These are phyloP conservation scores for Besnoitia besnoiti DNA, from an alignment of 169 alveolate species.

Conservation along the genomic window DNA sequence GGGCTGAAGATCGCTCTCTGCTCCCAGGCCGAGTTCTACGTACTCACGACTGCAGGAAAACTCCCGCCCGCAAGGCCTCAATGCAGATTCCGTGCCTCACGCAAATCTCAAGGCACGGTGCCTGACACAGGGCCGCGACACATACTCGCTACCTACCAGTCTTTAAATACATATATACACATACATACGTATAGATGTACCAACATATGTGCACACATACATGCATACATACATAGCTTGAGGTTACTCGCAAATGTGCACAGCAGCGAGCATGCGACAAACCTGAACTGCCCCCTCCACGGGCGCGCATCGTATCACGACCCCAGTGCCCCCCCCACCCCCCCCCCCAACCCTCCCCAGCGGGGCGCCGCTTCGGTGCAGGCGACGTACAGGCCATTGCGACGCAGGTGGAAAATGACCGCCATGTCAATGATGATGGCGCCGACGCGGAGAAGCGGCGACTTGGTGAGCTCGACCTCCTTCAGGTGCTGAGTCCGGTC, in stretches of 20 bases:
- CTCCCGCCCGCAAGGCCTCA: too few species aligned
- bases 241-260: too few species aligned
- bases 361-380: not conserved
- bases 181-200: too few species aligned
- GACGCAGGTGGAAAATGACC: constrained; percentile 12
- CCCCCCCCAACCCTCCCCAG: too few species aligned
- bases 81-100: too few species aligned
- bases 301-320: too few species aligned
- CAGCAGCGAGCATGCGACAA: too few species aligned
- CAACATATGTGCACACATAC: not conserved
- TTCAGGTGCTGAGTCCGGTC: not conserved
- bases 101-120: too few species aligned
- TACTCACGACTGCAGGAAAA: constrained; percentile 3
- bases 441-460: constrained; percentile 7
- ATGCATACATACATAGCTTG: not conserved
- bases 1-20: not conserved
- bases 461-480: not conserved
- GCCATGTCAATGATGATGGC: constrained; percentile 22
- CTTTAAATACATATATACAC: not conserved
- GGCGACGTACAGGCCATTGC: not conserved
- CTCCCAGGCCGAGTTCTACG: constrained; percentile 36
- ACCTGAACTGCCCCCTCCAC: too few species aligned
- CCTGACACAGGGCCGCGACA: too few species aligned
- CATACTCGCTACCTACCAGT: not conserved
- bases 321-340: too few species aligned